phyloP scores from a whole-genome alignment of 345 rosid genomes.

The Gossypium mustelinum region DNA sequence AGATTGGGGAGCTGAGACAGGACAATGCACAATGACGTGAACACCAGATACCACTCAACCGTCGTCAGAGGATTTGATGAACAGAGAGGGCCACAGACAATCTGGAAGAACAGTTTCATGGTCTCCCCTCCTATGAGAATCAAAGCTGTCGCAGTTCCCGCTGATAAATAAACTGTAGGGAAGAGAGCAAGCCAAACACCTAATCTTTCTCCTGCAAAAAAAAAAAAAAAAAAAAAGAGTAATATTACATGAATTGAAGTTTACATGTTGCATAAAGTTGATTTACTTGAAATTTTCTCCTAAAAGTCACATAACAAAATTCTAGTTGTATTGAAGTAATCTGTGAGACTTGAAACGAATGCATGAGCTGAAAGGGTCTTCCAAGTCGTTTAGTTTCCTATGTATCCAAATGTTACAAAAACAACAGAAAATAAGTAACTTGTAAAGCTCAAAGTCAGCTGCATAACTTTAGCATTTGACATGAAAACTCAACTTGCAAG shows the following conservation, averaged over 20 bases:
- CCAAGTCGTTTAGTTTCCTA: neutral
- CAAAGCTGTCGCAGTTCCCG: constrained; percentile 92
- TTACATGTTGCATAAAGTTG: neutral
- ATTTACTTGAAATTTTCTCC: too few relatives aligned
- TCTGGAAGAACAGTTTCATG: constrained; percentile 87
- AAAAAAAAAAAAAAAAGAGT: neutral
- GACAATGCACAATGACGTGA: constrained; percentile 87
- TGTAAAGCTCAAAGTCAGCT: neutral
- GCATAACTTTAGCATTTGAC: neutral
- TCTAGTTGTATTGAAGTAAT: too few relatives aligned
- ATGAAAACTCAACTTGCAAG: neutral
- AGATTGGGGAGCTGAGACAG: constrained; percentile 98
- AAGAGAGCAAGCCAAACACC: constrained; percentile 94
- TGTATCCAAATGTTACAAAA: neutral
- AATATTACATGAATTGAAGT: neutral
- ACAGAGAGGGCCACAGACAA: constrained; percentile 88
- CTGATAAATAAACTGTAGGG: constrained; percentile 91
- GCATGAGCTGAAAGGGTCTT: neutral
- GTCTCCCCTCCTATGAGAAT: constrained; percentile 94
- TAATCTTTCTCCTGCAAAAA: constrained; percentile 65
- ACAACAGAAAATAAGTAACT: neutral
- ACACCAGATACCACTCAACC: constrained; percentile 93
- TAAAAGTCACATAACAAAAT: too few relatives aligned
- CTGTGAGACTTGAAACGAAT: neutral
- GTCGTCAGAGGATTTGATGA: constrained; percentile 86